Evolutionary conservation across 2,329 filamentous ascomycete species (phyloP).

Genomic region (Trichoderma sp.): DNA sequence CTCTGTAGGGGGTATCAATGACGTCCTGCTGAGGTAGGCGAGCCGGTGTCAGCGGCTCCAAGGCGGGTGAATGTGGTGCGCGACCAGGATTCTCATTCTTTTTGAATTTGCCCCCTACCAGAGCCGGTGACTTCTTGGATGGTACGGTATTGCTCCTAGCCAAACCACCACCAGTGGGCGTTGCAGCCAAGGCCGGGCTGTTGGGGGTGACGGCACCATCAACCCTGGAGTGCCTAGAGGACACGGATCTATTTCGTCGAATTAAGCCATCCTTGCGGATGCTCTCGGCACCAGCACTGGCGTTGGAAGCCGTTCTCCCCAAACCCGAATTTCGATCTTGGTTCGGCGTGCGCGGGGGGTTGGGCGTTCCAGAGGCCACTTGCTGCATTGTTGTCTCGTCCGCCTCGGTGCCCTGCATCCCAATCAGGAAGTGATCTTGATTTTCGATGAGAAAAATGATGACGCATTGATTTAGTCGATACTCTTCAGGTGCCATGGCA

Average conservation of each 20-base stretch:
- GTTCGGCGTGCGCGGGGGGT: conserved; percentile 47
- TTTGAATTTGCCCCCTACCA: conserved; percentile 68
- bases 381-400: conserved; percentile 73
- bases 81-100: conserved; percentile 37
- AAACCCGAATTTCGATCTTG: conserved; percentile 55
- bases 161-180: conserved; percentile 59
- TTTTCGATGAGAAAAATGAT: conserved; percentile 98
- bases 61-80: conserved; percentile 35
- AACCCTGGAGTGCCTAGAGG: conserved; percentile 79
- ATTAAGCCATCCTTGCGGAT: conserved; percentile 78
- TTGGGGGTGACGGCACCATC: conserved; percentile 72
- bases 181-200: conserved; percentile 57
- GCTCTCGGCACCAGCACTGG: conserved; percentile 85
- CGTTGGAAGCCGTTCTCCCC: conserved; percentile 74
- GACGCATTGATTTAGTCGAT: conserved; percentile 92
- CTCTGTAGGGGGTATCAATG: conserved; percentile 27
- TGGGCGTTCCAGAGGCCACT: conserved; percentile 68
- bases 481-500: conserved; percentile 93
- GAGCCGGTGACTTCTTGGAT: conserved; percentile 79
- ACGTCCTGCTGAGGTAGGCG: conserved; percentile 30
- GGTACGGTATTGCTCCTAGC: conserved; percentile 86
- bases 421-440: conserved; percentile 96
- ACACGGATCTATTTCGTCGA: conserved; percentile 86
- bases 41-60: conserved; percentile 44
- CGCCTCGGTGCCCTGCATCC: conserved; percentile 98